Evolutionary conservation across 352 stramenopile genomes (phyloP).

Genomic region (Blastocystis sp.): DNA sequence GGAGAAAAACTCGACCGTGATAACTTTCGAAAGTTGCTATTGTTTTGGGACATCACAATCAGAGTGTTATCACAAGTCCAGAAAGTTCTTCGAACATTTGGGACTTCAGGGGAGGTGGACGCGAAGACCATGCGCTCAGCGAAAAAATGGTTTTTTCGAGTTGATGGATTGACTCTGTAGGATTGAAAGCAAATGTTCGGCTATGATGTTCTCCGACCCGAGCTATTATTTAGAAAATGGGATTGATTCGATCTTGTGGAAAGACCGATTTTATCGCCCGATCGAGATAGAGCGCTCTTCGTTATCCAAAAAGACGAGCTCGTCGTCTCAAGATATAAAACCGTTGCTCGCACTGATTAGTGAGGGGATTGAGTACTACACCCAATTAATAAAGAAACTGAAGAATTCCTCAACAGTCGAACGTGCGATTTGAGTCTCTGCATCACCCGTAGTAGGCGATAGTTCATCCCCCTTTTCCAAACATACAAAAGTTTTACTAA

Average conservation of each 20-base stretch:
- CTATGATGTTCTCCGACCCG: not conserved
- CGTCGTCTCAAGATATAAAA: not conserved
- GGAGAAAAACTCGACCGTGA: conserved; percentile 6
- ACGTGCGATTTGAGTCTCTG: not conserved
- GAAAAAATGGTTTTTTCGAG: not conserved
- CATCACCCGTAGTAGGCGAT: not conserved
- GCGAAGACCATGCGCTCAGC: not conserved
- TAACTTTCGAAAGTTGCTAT: not conserved
- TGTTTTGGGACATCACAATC: not conserved
- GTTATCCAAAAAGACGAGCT: not conserved
- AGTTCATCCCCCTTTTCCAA: conserved; percentile 6
- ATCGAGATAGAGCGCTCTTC: conserved; percentile 10
- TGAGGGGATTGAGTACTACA: conserved; percentile 28
- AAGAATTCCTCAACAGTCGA: conserved; percentile 14
- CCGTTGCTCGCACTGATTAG: not conserved
- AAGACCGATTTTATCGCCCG: conserved; percentile 18
- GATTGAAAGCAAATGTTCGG: conserved; percentile 38
- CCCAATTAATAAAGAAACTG: not conserved
- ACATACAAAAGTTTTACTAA: conserved; percentile 18
- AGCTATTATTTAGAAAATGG: conserved; percentile 48
- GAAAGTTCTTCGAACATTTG: not conserved
- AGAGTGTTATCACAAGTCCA: conserved; percentile 6
- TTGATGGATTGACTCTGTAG: not conserved
- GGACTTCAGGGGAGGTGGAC: not conserved
- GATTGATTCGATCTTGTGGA: conserved; percentile 38